Evolutionary conservation across 2,329 filamentous ascomycete species (phyloP).

Genomic region (Colletotrichum camelliae): DNA sequence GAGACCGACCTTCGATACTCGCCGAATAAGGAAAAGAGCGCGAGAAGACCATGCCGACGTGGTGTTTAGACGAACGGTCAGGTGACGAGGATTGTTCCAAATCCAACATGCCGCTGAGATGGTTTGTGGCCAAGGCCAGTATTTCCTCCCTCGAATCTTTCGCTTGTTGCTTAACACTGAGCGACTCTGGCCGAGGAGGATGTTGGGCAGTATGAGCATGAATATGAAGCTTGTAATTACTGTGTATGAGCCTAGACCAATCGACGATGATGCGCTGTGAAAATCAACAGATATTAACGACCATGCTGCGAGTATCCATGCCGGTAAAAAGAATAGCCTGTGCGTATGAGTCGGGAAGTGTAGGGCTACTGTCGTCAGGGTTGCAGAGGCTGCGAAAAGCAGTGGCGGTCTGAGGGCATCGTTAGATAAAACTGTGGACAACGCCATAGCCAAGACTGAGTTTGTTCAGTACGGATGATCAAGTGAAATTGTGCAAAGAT

Average conservation of each 20-base stretch:
- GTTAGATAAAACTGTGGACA: not conserved
- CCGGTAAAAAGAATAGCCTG: not conserved
- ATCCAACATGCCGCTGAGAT: not conserved
- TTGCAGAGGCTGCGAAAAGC: not conserved
- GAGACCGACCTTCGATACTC: not conserved
- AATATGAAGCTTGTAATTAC: not conserved
- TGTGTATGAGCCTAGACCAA: not conserved
- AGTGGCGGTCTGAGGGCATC: not conserved
- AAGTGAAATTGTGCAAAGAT: rapidly evolving
- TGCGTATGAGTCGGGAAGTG: not conserved
- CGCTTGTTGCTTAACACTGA: not conserved
- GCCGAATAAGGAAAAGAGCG: not conserved
- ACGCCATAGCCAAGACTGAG: not conserved
- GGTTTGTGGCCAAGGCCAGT: not conserved
- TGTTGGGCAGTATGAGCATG: not conserved
- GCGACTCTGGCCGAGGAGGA: not conserved
- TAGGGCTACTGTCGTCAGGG: not conserved
- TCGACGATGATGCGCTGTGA: not conserved
- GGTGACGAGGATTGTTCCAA: not conserved
- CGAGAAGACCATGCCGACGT: not conserved
- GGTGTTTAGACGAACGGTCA: not conserved
- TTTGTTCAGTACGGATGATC: not conserved
- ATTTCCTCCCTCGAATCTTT: not conserved
- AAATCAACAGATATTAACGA: not conserved
- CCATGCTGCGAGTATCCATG: not conserved